phyloP scores from a whole-genome alignment of 768 basidiomycete species.

The Calocybe gangraenosa region DNA sequence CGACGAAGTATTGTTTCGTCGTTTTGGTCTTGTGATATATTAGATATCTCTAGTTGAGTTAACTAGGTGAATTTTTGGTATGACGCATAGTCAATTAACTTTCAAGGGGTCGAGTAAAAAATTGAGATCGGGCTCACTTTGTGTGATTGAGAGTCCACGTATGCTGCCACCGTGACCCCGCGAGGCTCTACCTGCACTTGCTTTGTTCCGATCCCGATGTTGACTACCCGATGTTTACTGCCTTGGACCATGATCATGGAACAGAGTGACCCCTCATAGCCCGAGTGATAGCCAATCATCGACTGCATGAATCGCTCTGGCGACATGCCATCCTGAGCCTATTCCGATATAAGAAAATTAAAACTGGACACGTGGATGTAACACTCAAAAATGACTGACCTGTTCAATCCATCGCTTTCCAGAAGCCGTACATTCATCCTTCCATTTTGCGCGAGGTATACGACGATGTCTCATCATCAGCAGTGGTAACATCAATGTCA shows the following conservation, averaged over 20 bases:
- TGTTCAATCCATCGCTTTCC: conserved; percentile 86
- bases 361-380: conserved; percentile 1
- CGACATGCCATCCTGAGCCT: conserved; percentile 58
- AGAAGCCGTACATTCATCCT: conserved; percentile 50
- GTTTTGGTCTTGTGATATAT: conserved; percentile 44
- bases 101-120: no score
- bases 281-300: conserved; percentile 78
- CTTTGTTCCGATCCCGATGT: conserved; percentile 79
- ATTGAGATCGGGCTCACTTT: conserved; percentile 44
- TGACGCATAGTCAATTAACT: no score
- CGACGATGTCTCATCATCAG: conserved; percentile 86
- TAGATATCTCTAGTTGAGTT: conserved; percentile 44
- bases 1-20: conserved; percentile 70
- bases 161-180: conserved; percentile 55
- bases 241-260: conserved; percentile 90
- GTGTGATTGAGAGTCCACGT: conserved; percentile 69
- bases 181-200: conserved; percentile 60
- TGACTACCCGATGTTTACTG: conserved; percentile 66
- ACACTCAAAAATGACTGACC: conserved; percentile 31
- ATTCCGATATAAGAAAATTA: conserved; percentile 3
- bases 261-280: conserved; percentile 62
- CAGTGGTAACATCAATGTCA: conserved; percentile 71
- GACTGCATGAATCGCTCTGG: conserved; percentile 64
- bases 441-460: conserved; percentile 73
- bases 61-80: no score